Percentiles rank a stretch among this genome's conserved stretches.
Evolutionary conservation across 176 grass and related monocot species (phyloP).

Genomic region (Rhynchospora pubera): DNA sequence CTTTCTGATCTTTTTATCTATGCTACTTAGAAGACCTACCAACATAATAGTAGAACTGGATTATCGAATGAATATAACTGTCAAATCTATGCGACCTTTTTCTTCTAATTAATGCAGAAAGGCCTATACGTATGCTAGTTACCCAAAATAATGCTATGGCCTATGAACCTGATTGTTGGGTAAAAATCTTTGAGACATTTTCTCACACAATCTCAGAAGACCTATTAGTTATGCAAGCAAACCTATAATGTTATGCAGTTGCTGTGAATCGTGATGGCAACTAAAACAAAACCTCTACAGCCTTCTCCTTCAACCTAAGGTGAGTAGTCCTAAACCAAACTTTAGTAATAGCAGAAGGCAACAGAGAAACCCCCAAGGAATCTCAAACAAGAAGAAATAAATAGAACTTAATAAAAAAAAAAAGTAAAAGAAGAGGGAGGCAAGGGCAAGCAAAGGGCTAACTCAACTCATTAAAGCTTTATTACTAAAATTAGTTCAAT

Average conservation of each 20-base stretch:
- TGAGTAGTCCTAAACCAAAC: neutral
- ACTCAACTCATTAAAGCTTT: slow-evolving; percentile 26
- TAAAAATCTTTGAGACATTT: neutral
- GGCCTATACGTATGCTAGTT: neutral
- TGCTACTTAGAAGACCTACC: neutral
- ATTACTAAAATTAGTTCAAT: slow-evolving; percentile 46
- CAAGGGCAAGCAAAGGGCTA: slow-evolving; percentile 10
- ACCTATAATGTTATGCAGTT: neutral
- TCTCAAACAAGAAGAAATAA: neutral
- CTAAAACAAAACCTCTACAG: neutral
- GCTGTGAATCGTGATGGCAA: neutral
- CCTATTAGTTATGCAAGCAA: neutral
- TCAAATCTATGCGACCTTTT: neutral
- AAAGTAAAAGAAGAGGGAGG: slow-evolving; percentile 4
- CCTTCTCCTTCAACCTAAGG: neutral
- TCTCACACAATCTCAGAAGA: neutral
- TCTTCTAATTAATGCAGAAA: neutral
- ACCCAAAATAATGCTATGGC: neutral
- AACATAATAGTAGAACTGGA: neutral
- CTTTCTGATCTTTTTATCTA: neutral
- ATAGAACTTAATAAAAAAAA: neutral
- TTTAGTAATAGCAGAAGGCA: neutral
- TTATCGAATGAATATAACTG: neutral
- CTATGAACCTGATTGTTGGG: neutral
- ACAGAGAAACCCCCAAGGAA: neutral